phyloP scores from a whole-genome alignment of 1,284 basidiomycete species.

The Moniliophthora roreri region DNA sequence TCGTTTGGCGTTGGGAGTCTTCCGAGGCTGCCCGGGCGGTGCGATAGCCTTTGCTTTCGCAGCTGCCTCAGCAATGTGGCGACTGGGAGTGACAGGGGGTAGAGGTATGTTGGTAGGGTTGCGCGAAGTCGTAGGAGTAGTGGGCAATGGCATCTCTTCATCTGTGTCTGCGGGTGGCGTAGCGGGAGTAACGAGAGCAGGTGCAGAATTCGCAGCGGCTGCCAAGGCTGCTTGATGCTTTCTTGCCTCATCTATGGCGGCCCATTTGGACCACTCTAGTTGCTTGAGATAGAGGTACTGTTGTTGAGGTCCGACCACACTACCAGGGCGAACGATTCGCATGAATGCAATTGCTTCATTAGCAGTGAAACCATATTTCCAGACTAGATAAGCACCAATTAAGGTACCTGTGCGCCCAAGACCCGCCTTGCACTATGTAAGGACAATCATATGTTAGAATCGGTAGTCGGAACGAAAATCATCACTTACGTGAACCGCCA shows the following conservation, averaged over 20 bases:
- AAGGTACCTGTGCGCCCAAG: conserved; percentile 92
- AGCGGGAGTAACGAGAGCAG: conserved; percentile 67
- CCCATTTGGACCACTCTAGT: conserved; percentile 92
- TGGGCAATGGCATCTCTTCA: conserved; percentile 52
- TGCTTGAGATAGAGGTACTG: conserved; percentile 98
- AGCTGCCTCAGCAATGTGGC: conserved; percentile 65
- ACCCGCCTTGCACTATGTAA: conserved; percentile 85
- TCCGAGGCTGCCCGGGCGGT: conserved; percentile 82
- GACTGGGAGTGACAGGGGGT: conserved; percentile 77
- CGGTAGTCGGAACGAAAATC: conserved; percentile 15
- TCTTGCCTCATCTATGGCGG: conserved; percentile 75
- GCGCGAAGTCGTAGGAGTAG: conserved; percentile 38
- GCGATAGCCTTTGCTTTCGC: conserved; percentile 67
- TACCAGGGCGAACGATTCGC: conserved; percentile 95
- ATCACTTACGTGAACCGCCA: conserved; percentile 82
- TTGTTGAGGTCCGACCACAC: conserved; percentile 92
- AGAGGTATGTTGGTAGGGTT: conserved; percentile 36
- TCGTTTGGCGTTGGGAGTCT: conserved; percentile 78
- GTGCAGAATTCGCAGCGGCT: conserved; percentile 32
- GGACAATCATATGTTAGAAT: conserved; percentile 21
- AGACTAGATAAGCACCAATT: conserved; percentile 97
- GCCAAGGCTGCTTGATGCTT: conserved; percentile 46
- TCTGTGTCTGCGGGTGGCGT: conserved; percentile 77
- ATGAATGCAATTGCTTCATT: conserved; percentile 97
- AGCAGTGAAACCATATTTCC: conserved; percentile 99